Evolutionary conservation across 768 basidiomycete genomes (phyloP).

Genomic region (Tulasnella sp.): DNA sequence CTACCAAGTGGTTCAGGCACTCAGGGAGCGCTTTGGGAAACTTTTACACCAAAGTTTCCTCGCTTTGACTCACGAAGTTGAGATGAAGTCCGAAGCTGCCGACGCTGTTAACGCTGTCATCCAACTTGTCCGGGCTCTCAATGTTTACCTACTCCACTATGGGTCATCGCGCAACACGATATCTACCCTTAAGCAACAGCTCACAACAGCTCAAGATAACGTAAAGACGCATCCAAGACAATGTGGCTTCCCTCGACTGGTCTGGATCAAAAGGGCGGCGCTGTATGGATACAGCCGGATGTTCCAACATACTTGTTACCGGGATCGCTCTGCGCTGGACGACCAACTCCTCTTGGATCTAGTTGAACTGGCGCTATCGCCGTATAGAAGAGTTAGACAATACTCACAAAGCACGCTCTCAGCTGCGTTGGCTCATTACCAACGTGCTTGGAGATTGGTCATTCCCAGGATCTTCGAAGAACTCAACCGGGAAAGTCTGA

Average conservation of each 20-base stretch:
- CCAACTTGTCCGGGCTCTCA: constrained; percentile 57
- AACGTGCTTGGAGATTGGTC: constrained; percentile 17
- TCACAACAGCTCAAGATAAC: constrained; percentile 53
- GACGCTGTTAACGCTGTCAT: constrained; percentile 83
- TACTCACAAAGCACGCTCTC: constrained; percentile 1
- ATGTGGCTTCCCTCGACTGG: constrained; percentile 60
- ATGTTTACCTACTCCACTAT: constrained; percentile 63
- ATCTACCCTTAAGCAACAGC: constrained; percentile 54
- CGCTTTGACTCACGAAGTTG: constrained; percentile 46
- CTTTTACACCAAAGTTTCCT: constrained; percentile 56
- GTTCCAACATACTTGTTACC: constrained; percentile 66
- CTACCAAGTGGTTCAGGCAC: constrained; percentile 48
- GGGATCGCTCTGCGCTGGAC: constrained; percentile 61
- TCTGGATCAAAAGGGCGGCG: constrained; percentile 58
- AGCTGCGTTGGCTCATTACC: constrained; percentile 8
- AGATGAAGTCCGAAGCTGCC: constrained; percentile 36
- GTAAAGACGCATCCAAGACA: constrained; percentile 36
- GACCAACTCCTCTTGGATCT: constrained; percentile 57
- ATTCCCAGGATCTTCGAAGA: constrained; percentile 15
- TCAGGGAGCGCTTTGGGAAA: constrained; percentile 54
- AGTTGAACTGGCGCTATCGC: constrained; percentile 63
- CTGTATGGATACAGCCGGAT: constrained; percentile 65
- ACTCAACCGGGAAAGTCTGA: constrained; percentile 7
- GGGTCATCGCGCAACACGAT: constrained; percentile 49
- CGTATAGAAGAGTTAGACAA: constrained; percentile 59